These are phyloP conservation scores for Pseudonectria foliicola DNA, from an alignment of 2,329 filamentous ascomycete genomes.

Conservation along the genomic window DNA sequence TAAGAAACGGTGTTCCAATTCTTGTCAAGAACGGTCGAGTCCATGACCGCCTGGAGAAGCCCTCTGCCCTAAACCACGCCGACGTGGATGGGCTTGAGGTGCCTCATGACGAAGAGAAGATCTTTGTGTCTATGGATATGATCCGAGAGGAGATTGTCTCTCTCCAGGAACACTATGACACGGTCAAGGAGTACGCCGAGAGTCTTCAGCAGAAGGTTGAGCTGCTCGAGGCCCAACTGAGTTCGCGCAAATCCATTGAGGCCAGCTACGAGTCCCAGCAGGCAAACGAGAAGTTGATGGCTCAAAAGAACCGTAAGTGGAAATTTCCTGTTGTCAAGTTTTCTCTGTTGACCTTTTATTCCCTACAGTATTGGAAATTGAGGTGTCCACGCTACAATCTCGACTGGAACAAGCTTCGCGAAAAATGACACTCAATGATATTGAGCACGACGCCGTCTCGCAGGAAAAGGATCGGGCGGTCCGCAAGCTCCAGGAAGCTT, in stretches of 20 bases:
- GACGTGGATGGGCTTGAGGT: conserved; percentile 44
- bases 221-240: conserved; percentile 42
- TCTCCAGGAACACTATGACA: conserved; percentile 49
- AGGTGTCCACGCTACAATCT: conserved; percentile 52
- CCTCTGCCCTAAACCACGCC: conserved; percentile 32
- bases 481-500: conserved; percentile 54
- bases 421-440: conserved; percentile 55
- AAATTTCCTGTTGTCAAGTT: no score
- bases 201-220: conserved; percentile 46
- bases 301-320: conserved; percentile 51
- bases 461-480: conserved; percentile 60
- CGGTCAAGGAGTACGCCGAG: conserved; percentile 47
- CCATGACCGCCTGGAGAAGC: conserved; percentile 34
- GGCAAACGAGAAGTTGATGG: conserved; percentile 36
- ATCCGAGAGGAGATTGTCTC: conserved; percentile 51
- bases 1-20: conserved; percentile 47
- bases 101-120: conserved; percentile 48
- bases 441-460: conserved; percentile 54
- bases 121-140: conserved; percentile 56
- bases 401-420: conserved; percentile 56
- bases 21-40: conserved; percentile 49
- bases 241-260: conserved; percentile 35
- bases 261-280: conserved; percentile 36
- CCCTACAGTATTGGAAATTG: conserved; percentile 48
- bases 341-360: conserved; percentile 1